A percentile compares a stretch with the other conserved stretches of the same genome.
Conservation (phyloP, 768 basidiomycete species). For the Trametes villosa region DNA sequence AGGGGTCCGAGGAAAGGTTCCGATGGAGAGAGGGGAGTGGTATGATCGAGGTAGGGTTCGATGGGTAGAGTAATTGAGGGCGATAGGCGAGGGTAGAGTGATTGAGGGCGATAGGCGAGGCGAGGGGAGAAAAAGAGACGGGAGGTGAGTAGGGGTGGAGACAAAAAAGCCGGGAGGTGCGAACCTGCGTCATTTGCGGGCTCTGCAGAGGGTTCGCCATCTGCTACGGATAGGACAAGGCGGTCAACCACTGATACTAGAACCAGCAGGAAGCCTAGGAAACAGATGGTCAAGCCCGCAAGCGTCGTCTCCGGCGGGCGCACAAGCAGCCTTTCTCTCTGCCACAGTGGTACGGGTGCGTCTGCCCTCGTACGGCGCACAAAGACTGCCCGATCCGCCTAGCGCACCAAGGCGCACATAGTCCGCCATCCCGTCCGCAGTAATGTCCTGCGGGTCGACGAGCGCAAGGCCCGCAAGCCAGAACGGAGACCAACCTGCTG, state of each 20-base stretch:
- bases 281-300: constrained; percentile 27
- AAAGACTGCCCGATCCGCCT: constrained; percentile 8
- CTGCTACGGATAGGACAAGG: constrained; percentile 6
- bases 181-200: constrained; percentile 24
- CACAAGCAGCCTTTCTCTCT: neutral
- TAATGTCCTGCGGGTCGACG: constrained; percentile 62
- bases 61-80: neutral
- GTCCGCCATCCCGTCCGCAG: constrained; percentile 47
- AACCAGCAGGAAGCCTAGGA: constrained; percentile 5
- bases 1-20: neutral
- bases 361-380: neutral
- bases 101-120: neutral
- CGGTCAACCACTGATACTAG: constrained; percentile 17
- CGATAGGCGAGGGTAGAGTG: neutral
- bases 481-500: constrained; percentile 63
- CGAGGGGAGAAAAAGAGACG: neutral
- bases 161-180: neutral
- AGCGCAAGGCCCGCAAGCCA: constrained; percentile 45
- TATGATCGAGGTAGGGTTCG: neutral
- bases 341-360: neutral
- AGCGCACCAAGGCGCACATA: constrained; percentile 9
- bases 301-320: neutral
- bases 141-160: neutral
- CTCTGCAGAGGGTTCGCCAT: constrained; percentile 13
- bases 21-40: neutral